Base-by-base conservation (phyloP, 1,139 yeast genomes). In the Hyphopichia fennica region DNA sequence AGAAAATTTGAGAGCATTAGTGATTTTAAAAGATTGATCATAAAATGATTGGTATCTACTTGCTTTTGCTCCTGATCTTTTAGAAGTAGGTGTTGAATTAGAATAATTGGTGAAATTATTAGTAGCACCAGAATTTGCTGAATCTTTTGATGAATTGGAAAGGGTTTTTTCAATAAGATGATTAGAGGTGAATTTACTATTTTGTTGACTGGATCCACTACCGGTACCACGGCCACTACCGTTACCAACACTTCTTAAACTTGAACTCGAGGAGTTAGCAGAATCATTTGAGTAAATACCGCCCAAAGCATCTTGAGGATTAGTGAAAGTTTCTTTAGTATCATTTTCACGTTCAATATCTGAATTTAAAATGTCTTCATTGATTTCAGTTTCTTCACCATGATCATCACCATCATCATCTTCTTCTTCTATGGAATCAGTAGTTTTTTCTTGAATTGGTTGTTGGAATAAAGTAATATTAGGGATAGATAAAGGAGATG, bases 1-100 rank as follows among this genome's bases (percentile, higher is more conserved):
- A 3, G 72, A 64, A 4, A 60, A 55, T 44, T 72, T 72, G 51
- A 76, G 57, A 1, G 80, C 80, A 53, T 68, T 72, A 2, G 78
- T 69, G 22, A 77, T 61, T 39, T 74, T 60, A 40, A 63, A 61
- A 5, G 77, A 71, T 48, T 74, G 78, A 48, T 75, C 79, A 48
- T 77, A 77, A 50, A 77, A 74, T 9, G 67, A 69, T 52, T 76
- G 79, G 48, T 77, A 77, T 39, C 81, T 55, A 35, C 68, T 68
- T 3, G 81, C 81, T 43, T 72, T 67, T n/a, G 80, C 79, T 5
- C 70, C 74, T 3, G 66, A 69, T 45, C 72, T 56, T 52, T 58
- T 69, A 2, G 59, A 52, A 15, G 55, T 47, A n/a, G 72, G 69
- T 0, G 65, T 61, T 10, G 61, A 47, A 7, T 43, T 43, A 4